Base-by-base conservation (phyloP, 139 green algal species). In the Chlamydomonas asymmetrica region DNA sequence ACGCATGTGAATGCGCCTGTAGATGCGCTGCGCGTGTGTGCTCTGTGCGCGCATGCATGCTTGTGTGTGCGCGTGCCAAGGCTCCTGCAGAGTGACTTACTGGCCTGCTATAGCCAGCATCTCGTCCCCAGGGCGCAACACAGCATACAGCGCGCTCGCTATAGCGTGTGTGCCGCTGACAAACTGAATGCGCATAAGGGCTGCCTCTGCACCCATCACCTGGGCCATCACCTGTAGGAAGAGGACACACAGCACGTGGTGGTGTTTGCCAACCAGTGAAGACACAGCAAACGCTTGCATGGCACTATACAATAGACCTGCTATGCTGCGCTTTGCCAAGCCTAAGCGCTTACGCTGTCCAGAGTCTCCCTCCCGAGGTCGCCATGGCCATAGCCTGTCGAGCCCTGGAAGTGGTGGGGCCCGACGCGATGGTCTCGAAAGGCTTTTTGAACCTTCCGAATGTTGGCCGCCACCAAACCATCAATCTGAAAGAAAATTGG, bases 81-180 rank as follows among this genome's bases (percentile, higher is more conserved):
- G n/a, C n/a, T n/a, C n/a, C n/a, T 25, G 45, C 45, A 52, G 45
- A 18, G 4, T 0, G n/a, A 82, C 84, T 87, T 73, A 89, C 84
- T 88, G 80, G 5, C 94, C 94, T 8, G 88, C 88, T 49, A 95
- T 88, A 9, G 88, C 88, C 63, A 98, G 82, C 70, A 98, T 88
- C 87, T 97, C 91, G 75, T 98, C 89, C 0, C 93, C 94, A 5
- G 94, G 95, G 49, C 95, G 80, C 67, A 99, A 84, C 65, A 88
- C 89, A 10, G 85, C 87, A 75, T 88, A 98, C 40, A 98, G 84
- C 13, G 87, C 95, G 5, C 66, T 75, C 29, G 94, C 85, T 56
- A 98, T 98, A 56, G 95, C 95, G 74, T 98, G 95, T 0, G 95
- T 98, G 35, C 95, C 95, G 29, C 87, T 95, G 48, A 98, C 85